These are phyloP conservation scores for Coemansia sp. DNA, from an alignment of 192 early-diverging fungal genomes.

Conservation along the genomic window DNA sequence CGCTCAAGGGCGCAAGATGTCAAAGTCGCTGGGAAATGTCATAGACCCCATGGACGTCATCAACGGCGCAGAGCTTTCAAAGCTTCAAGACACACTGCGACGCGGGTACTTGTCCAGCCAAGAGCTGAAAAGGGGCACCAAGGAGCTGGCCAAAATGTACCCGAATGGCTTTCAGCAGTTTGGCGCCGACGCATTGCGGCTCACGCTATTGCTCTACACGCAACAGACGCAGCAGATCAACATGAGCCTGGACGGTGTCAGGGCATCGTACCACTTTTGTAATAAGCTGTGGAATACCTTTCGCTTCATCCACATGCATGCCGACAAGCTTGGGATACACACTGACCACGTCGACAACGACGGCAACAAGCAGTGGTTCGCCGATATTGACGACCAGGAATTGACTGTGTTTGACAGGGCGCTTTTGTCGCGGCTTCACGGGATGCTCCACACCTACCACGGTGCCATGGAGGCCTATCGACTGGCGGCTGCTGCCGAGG, in stretches of 20 bases:
- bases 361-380: constrained; percentile 13
- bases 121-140: constrained; percentile 71
- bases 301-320: constrained; percentile 48
- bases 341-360: background rate
- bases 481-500: constrained; percentile 76
- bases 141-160: constrained; percentile 71
- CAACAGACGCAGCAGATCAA: constrained; percentile 91
- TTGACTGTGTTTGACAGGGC: constrained; percentile 78
- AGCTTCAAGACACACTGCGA: constrained; percentile 67
- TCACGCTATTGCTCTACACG: constrained; percentile 66
- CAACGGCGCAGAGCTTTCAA: constrained; percentile 59
- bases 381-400: constrained; percentile 30
- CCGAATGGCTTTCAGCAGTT: constrained; percentile 88
- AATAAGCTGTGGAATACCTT: constrained; percentile 98
- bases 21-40: constrained; percentile 80
- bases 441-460: constrained; percentile 66
- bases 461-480: constrained; percentile 66
- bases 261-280: constrained; percentile 85
- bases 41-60: constrained; percentile 71
- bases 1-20: constrained; percentile 73
- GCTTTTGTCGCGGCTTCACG: constrained; percentile 79
- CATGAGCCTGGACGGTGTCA: constrained; percentile 82
- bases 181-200: constrained; percentile 86
- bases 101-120: constrained; percentile 70
- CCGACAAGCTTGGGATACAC: constrained; percentile 16